Base-by-base conservation (phyloP, 129 eudicot species). In the Flaveria robusta region DNA sequence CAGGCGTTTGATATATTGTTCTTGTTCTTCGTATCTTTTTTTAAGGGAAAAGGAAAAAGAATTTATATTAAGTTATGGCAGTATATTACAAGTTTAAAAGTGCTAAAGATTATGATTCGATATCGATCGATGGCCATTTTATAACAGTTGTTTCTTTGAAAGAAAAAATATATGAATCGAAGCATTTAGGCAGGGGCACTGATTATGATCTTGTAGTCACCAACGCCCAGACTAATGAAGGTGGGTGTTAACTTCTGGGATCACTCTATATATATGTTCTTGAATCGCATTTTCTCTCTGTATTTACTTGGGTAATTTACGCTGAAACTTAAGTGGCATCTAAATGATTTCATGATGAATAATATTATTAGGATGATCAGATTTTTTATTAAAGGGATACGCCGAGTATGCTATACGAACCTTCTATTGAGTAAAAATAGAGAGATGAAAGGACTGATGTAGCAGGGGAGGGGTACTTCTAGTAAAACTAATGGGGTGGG, bases 161-260 rank as follows among this genome's bases (percentile, higher is more conserved):
- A 89, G 97, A 91, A 82, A 89, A 88, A 87, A 87, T 94, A 56
- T 91, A 83, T 87, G 89, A 90, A 79, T 82, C 79, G 54, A 93
- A 93, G 97, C 98, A 90, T 81, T 85, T 93, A 92, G 92, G 91
- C 82, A 86, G 90, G 82, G 98, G 98, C 71, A 93, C 96, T 58
- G 96, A 90, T 85, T 93, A 85, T 87, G 97, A 93, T 86, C 91
- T 90, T 24, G 90, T 90, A 74, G 91, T 90, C 86, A 85, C 93
- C 86, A 93, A 88, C 82, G 96, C 98, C 83, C 98, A 93, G 89
- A 88, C 96, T 77, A 86, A 89, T 71, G 98, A 91, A 94, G 98
- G 98, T 94, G 83, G 84, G 91, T 83, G 70, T 66, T 74, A 62
- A 56, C 39, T 50, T 83, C 70, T 62, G 20, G 71, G 47, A 51